Evolutionary conservation across 306 rosid genomes (phyloP), one percentile per base, ranked within the genome.

Genomic region (Lupinus albus): DNA sequence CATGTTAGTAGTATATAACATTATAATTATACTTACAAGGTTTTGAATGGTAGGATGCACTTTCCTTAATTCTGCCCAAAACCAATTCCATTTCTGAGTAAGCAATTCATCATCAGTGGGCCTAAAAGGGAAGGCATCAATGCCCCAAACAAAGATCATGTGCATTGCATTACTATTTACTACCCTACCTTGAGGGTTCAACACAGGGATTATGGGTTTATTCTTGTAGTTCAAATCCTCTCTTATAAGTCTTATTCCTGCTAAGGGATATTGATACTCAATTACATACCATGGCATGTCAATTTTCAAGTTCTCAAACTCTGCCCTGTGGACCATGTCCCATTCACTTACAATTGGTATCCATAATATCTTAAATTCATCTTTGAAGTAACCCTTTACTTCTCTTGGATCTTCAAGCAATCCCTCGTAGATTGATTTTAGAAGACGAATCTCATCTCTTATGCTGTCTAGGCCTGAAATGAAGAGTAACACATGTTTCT

Each of bases 131-230:
- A 81, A 81, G 11, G 82, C 82, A 11, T 74, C 77, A 12, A 73
- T 75, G 0, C 82, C 85, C 85, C 85, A 78, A 0, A 75, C 85
- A 44, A 81, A 81, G 12, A 81, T 70, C 82, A 81, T 64, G 67
- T 81, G 85, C 77, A 73, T 51, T 0, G 85, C 82, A 70, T 81
- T 70, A n/a, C 2, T 4, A 67, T 81, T 77, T 1, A 78, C 77
- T 0, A 74, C 21, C 12, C 57, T 25, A 0, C 85, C 85, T 54
- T 70, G 80, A 59, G 68, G 78, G 59, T 81, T 81, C 44, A 81
- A 13, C 50, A 81, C 82, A 9, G 82, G 82, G 8, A 78, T 55
- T 7, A 77, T 81, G 3, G 85, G 85, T 15, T 81, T 78, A 10
- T 77, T 59, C 80, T 64, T 68, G 63, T 73, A 78, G 57, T 17